Conservation (phyloP, 2,329 filamentous ascomycete genomes). For the Shiraia bambusicola region DNA sequence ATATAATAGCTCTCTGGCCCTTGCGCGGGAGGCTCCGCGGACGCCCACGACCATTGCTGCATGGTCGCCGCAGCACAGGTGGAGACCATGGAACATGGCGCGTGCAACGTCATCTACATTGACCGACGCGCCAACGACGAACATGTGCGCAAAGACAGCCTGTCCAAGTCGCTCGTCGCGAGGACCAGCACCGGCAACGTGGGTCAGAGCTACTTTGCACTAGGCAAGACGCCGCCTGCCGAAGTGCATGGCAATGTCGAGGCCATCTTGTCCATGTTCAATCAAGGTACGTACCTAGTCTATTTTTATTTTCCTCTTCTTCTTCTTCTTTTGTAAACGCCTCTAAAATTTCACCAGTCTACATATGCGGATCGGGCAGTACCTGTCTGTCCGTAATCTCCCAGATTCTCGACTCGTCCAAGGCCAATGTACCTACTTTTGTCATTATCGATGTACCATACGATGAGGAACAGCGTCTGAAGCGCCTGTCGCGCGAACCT, state of each 20-base stretch:
- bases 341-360: conserved; percentile 33
- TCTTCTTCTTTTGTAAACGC: neutral
- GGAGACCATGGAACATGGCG: conserved; percentile 48
- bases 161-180: conserved; percentile 38
- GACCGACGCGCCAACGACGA: conserved; percentile 47
- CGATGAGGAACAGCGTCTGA: conserved; percentile 45
- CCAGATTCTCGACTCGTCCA: conserved; percentile 37
- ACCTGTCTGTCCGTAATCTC: conserved; percentile 42
- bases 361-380: conserved; percentile 44
- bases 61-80: conserved; percentile 35
- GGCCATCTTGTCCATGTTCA: conserved; percentile 45
- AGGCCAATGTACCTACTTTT: conserved; percentile 41
- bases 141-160: conserved; percentile 40
- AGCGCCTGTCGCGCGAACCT: conserved; percentile 45
- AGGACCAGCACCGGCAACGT: conserved; percentile 37
- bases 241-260: conserved; percentile 45
- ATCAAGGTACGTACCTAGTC: conserved; percentile 46
- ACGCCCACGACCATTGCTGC: conserved; percentile 28
- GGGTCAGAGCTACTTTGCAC: conserved; percentile 40
- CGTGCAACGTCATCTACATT: conserved; percentile 49
- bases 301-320: too few relatives aligned
- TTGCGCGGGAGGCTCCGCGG: conserved; percentile 31
- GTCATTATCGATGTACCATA: conserved; percentile 48
- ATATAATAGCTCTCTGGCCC: conserved; percentile 24
- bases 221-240: conserved; percentile 31